These are phyloP conservation scores for Lepidium sativum DNA, from an alignment of 345 rosid species.

Conservation along the genomic window DNA sequence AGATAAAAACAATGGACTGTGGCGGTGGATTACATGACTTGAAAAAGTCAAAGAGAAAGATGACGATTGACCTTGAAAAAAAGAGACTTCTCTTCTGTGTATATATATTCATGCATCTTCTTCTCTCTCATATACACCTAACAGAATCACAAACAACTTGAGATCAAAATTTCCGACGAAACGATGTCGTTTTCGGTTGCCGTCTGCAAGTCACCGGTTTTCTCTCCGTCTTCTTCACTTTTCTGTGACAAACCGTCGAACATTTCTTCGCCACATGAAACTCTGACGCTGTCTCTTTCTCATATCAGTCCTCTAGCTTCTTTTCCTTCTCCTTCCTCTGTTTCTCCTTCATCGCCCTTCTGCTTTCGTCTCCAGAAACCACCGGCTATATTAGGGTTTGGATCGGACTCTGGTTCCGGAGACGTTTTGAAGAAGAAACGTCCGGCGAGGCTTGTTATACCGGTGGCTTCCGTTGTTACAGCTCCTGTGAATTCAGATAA, in stretches of 20 bases:
- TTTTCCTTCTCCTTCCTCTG: conserved; percentile 31
- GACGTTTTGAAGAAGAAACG: conserved; percentile 64
- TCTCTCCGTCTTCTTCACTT: conserved; percentile 61
- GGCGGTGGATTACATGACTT: conserved; percentile 60
- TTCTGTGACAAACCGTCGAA: conserved; percentile 39
- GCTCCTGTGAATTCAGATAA: conserved; percentile 19
- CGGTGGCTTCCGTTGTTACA: conserved; percentile 28
- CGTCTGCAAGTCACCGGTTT: conserved; percentile 61
- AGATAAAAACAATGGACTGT: background rate
- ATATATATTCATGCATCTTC: background rate
- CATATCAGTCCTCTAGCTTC: conserved; percentile 37
- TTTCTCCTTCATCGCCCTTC: conserved; percentile 56
- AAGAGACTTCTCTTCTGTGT: conserved; percentile 6
- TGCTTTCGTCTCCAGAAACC: conserved; percentile 46
- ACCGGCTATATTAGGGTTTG: conserved; percentile 24
- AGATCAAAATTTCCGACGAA: conserved; percentile 25
- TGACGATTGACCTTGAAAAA: conserved; percentile 19
- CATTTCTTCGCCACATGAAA: conserved; percentile 28
- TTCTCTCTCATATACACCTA: conserved; percentile 13
- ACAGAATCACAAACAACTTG: conserved; percentile 16
- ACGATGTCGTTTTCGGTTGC: conserved; percentile 63
- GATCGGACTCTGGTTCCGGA: conserved; percentile 14
- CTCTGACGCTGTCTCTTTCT: conserved; percentile 21
- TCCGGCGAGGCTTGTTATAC: conserved; percentile 60
- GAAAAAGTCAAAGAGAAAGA: conserved; percentile 20